Percentiles rank a stretch among this genome's conserved stretches.
These are phyloP conservation scores for Scedosporium minutisporum DNA, from an alignment of 2,329 filamentous ascomycete genomes.

Conservation along the genomic window DNA sequence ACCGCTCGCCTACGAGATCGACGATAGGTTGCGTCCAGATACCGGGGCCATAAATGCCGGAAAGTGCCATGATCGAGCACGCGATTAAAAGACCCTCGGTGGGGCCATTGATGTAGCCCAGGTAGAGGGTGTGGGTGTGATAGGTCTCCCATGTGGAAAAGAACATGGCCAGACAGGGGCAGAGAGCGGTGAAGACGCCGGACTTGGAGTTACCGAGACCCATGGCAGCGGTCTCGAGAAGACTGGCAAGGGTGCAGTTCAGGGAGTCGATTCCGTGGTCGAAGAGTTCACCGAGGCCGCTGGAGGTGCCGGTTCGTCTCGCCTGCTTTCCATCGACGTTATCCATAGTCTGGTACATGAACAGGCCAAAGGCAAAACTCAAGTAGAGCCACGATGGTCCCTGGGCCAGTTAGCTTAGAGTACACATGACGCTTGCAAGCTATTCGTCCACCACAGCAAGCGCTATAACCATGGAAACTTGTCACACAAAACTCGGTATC, in stretches of 20 bases:
- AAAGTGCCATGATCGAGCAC: conserved; percentile 73
- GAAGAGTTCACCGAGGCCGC: conserved; percentile 89
- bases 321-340: conserved; percentile 99
- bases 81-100: conserved; percentile 92
- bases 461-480: neutral
- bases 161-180: conserved; percentile 94
- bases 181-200: conserved; percentile 83
- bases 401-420: conserved; percentile 27
- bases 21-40: conserved; percentile 76
- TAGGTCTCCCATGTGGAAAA: conserved; percentile 99
- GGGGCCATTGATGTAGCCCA: conserved; percentile 93
- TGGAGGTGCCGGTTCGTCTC: conserved; percentile 86
- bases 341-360: conserved; percentile 99
- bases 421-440: conserved; percentile 8
- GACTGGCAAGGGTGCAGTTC: conserved; percentile 87
- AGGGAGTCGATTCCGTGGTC: conserved; percentile 98
- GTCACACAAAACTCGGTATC: no score
- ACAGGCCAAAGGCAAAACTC: conserved; percentile 89
- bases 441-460: neutral
- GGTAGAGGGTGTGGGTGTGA: conserved; percentile 92
- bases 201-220: conserved; percentile 74
- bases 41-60: conserved; percentile 77
- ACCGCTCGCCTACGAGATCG: conserved; percentile 52
- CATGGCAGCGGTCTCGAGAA: conserved; percentile 89
- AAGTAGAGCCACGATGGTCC: conserved; percentile 89